These are phyloP conservation scores for Setaria viridis DNA, from an alignment of 202 grass and related monocot genomes.

Conservation along the genomic window DNA sequence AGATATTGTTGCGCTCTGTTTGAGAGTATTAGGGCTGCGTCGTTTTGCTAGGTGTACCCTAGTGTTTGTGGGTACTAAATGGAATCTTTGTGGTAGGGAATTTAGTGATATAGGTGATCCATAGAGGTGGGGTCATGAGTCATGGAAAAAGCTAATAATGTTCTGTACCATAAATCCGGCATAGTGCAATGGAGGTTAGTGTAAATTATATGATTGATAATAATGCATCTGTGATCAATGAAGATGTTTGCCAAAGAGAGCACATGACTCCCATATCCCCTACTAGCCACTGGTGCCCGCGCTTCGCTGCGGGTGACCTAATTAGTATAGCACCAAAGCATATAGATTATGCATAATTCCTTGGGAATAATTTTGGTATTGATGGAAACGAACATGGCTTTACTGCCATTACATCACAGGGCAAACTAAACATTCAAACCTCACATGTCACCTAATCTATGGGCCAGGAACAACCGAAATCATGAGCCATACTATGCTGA, in stretches of 20 bases:
- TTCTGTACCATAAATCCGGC: slow-evolving; percentile 46
- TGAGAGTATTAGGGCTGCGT: background rate
- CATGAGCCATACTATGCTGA: too few species aligned
- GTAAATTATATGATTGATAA: slow-evolving; percentile 50
- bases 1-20: background rate
- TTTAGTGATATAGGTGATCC: slow-evolving; percentile 35
- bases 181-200: slow-evolving; percentile 36
- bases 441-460: too few species aligned
- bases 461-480: too few species aligned
- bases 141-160: slow-evolving; percentile 40
- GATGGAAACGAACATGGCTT: too few species aligned
- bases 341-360: too few species aligned
- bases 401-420: too few species aligned
- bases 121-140: background rate
- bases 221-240: slow-evolving; percentile 28
- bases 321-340: too few species aligned
- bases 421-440: too few species aligned
- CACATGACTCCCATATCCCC: slow-evolving; percentile 34
- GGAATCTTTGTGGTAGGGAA: slow-evolving; percentile 12
- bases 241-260: slow-evolving; percentile 39
- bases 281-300: background rate
- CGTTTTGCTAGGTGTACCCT: slow-evolving; percentile 52
- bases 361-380: too few species aligned
- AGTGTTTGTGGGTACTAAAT: slow-evolving; percentile 20
- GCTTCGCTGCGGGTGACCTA: too few species aligned